These are phyloP conservation scores for Sporopachydermia lactativora DNA, from an alignment of 805 yeast genomes.

Conservation along the genomic window DNA sequence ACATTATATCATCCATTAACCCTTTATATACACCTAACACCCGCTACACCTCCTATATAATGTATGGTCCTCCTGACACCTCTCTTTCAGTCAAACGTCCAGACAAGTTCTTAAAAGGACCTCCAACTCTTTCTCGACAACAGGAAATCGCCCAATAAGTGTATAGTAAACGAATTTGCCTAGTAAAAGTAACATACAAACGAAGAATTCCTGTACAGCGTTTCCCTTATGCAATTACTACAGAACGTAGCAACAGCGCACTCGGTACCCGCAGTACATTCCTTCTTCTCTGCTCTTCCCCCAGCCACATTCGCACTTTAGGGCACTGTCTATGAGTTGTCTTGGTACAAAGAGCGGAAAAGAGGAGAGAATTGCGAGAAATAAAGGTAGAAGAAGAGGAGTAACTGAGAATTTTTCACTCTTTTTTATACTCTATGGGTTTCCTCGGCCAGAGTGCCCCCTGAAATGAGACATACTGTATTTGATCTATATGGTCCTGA, in stretches of 20 bases:
- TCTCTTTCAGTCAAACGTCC: neutral
- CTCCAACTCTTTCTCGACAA: neutral
- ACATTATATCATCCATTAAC: no score
- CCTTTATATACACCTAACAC: no score
- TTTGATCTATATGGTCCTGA: no score
- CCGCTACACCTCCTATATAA: no score
- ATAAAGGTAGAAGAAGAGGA: no score
- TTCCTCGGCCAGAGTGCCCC: no score
- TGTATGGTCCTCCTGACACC: slow-evolving; percentile 1
- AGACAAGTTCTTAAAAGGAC: neutral
- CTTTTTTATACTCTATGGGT: no score
- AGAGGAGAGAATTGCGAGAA: no score
- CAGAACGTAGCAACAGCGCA: neutral
- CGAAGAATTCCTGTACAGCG: neutral
- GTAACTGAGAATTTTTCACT: no score
- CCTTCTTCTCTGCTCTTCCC: neutral
- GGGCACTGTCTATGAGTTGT: neutral
- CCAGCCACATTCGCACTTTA: neutral
- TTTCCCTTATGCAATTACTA: neutral
- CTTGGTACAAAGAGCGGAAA: no score
- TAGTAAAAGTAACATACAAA: neutral
- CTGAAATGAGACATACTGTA: no score
- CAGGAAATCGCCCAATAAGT: neutral
- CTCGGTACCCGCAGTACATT: neutral
- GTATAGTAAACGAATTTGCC: neutral